Percentiles rank a stretch among this genome's conserved stretches.
These are phyloP conservation scores for Biscutella laevigata DNA, from an alignment of 441 rosid genomes.

Conservation along the genomic window DNA sequence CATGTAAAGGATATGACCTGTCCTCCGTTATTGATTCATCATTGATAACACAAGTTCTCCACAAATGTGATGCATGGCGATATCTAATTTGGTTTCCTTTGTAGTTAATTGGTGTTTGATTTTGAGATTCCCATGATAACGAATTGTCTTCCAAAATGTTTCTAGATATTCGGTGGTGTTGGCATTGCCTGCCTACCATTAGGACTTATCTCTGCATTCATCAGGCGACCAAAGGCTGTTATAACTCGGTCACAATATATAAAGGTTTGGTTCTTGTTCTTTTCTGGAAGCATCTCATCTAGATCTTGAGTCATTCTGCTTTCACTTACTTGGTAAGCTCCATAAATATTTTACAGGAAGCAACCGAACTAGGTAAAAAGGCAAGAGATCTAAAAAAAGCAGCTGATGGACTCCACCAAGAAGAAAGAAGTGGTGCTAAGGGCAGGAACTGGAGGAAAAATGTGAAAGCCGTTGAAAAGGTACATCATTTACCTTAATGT, in stretches of 20 bases:
- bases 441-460: constrained; percentile 96
- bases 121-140: not conserved
- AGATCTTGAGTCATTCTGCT: not conserved
- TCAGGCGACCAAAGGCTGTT: constrained; percentile 95
- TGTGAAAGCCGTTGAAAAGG: constrained; percentile 93
- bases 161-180: constrained; percentile 95
- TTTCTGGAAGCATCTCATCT: not conserved
- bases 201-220: constrained; percentile 85
- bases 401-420: constrained; percentile 90
- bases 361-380: constrained; percentile 92
- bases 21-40: not conserved
- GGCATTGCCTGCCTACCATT: constrained; percentile 91
- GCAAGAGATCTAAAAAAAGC: constrained; percentile 92
- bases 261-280: constrained; percentile 41
- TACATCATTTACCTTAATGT: constrained; percentile 17
- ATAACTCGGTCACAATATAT: constrained; percentile 94
- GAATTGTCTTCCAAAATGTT: constrained; percentile 7
- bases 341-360: constrained; percentile 51
- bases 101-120: not conserved
- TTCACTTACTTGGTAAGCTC: not conserved
- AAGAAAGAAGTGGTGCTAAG: constrained; percentile 88
- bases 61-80: not conserved
- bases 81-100: not conserved
- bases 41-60: constrained; percentile 2
- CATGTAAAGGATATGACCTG: not conserved